Evolutionary conservation across 2,329 filamentous ascomycete species (phyloP), one percentile per base, ranked within the genome.

Genomic region (Cephalotrichum gorgonifer): DNA sequence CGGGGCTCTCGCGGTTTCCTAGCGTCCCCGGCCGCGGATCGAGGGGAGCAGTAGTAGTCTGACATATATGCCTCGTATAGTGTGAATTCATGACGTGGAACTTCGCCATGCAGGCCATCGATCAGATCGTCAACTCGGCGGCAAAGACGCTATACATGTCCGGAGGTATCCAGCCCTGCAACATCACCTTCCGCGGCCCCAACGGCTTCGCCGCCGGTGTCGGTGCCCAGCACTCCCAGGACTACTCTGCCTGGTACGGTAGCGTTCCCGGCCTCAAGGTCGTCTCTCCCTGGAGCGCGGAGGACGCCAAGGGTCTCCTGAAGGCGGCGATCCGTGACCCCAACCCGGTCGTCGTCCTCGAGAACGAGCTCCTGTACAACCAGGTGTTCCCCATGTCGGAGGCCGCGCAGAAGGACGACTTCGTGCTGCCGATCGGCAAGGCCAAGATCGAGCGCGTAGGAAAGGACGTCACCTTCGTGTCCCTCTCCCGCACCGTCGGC

Each of bases 51-150:
- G 14, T 14, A 7, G 5, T 38, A 6, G 4, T 38, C 33, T 38
- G 14, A 38, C 33, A 38, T n/a, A n/a, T n/a, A n/a, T 17, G 8
- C 33, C 44, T 20, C 26, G 20, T 53, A 8, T 57, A 93, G 88
- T 93, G 86, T 80, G 93, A 98, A 76, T 98, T 98, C 79, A 98
- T 98, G 93, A 98, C 93, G 63, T 97, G 95, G 83, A 98, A 98
- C 81, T 97, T 97, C 67, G 91, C 93, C 70, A 98, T 98, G 93
- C 93, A 98, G 76, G 88, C 93, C 66, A 98, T 98, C 70, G 93
- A 98, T 69, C 93, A 98, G 70, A 88, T 98, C 66, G 90, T 98
- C 81, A 98, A 98, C 83, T 97, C 91, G 45, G 93, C 79, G 60
- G 93, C 89, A 64, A 98, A 98, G 80, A 98, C 93, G 51, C 91